Conservation (phyloP, 192 early-diverging fungal genomes). For the Lunasporangiospora selenospora region DNA sequence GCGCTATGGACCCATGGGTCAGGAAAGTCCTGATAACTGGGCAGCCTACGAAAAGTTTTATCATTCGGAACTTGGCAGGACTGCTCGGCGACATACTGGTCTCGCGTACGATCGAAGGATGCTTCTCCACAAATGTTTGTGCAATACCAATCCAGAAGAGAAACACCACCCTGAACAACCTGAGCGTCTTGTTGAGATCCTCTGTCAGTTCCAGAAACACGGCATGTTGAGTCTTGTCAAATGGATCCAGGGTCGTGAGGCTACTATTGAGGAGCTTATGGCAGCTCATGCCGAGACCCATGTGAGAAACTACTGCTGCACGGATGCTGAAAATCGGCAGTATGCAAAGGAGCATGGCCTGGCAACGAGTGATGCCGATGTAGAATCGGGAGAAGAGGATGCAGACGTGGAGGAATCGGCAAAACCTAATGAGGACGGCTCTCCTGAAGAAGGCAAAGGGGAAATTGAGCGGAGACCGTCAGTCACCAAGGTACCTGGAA, state of each 20-base stretch:
- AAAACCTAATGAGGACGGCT: conserved; percentile 9
- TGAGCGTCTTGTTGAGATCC: conserved; percentile 54
- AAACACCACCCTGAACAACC: conserved; percentile 59
- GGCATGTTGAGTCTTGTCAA: conserved; percentile 56
- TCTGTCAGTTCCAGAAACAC: conserved; percentile 53
- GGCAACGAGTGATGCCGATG: too few relatives aligned
- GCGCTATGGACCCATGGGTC: conserved; percentile 52
- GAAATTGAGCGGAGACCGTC: conserved; percentile 1
- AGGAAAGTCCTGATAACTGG: conserved; percentile 52
- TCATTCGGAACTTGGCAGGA: conserved; percentile 44
- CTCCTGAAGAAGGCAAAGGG: background rate
- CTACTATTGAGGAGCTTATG: conserved; percentile 52
- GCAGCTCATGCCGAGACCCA: conserved; percentile 55
- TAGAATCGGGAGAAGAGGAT: conserved; percentile 5
- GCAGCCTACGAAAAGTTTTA: conserved; percentile 55
- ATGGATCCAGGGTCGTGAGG: conserved; percentile 55
- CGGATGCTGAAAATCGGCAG: conserved; percentile 26
- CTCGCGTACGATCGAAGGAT: conserved; percentile 55
- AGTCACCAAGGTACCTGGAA: background rate
- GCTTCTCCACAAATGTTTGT: conserved; percentile 57
- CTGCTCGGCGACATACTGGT: conserved; percentile 53
- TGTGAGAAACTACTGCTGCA: conserved; percentile 57
- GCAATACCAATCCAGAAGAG: conserved; percentile 51
- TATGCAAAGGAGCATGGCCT: conserved; percentile 33
- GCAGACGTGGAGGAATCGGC: conserved; percentile 20